These are phyloP conservation scores for Lignosus rhinocerotis DNA, from an alignment of 1,284 basidiomycete genomes.

Conservation along the genomic window DNA sequence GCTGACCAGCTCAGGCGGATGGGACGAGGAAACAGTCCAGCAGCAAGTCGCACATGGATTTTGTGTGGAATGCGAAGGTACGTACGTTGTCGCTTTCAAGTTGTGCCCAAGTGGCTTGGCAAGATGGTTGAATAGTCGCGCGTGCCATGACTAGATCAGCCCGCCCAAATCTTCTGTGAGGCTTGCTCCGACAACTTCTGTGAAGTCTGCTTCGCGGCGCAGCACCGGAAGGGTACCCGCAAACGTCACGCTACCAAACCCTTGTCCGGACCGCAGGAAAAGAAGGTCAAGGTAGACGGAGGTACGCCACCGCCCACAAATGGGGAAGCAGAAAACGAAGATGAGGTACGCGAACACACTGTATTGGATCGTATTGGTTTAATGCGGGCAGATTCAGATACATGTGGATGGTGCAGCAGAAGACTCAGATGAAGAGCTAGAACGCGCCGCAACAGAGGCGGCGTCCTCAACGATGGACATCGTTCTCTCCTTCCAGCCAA, in stretches of 20 bases:
- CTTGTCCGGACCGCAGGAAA: slow-evolving; percentile 34
- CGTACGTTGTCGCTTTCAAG: slow-evolving; percentile 19
- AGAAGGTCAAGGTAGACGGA: slow-evolving; percentile 30
- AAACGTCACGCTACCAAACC: slow-evolving; percentile 62
- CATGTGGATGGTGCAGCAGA: slow-evolving; percentile 50
- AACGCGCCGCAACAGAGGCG: slow-evolving; percentile 32
- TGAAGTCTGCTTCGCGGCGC: slow-evolving; percentile 79
- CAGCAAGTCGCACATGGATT: slow-evolving; percentile 58
- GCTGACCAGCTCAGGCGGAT: slow-evolving; percentile 43
- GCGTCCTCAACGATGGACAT: slow-evolving; percentile 40
- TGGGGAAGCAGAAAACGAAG: slow-evolving; percentile 22
- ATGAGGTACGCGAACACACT: slow-evolving; percentile 26
- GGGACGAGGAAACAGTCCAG: slow-evolving; percentile 63
- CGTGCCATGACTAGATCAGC: slow-evolving; percentile 59
- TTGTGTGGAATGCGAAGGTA: slow-evolving; percentile 84
- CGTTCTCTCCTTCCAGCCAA: slow-evolving; percentile 45
- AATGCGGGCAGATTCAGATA: slow-evolving; percentile 39
- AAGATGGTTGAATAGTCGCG: not conserved
- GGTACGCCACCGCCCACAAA: slow-evolving; percentile 17
- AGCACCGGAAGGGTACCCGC: slow-evolving; percentile 77
- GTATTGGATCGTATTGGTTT: not conserved
- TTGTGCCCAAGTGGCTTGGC: not conserved
- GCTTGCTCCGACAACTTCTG: slow-evolving; percentile 72
- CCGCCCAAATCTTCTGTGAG: slow-evolving; percentile 71
- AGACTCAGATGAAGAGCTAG: slow-evolving; percentile 47